A percentile compares a stretch with the other conserved stretches of the same genome.
Evolutionary conservation across 352 stramenopile species (phyloP).

Genomic region (Pythium aphanidermatum): DNA sequence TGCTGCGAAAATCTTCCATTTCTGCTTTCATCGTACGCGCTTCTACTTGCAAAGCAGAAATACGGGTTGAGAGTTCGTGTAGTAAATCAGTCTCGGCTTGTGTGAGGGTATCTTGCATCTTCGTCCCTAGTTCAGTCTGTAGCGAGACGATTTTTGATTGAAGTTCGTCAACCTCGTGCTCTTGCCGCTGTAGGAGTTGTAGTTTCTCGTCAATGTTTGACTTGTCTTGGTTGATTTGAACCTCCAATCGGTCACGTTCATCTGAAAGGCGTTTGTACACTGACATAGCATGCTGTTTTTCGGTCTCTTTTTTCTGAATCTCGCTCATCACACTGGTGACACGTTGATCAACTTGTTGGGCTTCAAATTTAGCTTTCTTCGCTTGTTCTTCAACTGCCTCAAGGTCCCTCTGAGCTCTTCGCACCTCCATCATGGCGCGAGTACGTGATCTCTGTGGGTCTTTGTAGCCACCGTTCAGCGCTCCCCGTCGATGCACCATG

Average conservation of each 20-base stretch:
- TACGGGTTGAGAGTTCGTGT: slow-evolving; percentile 55
- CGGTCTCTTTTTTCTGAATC: slow-evolving; percentile 77
- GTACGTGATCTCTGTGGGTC: slow-evolving; percentile 80
- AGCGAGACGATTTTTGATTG: slow-evolving; percentile 43
- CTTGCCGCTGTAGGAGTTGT: slow-evolving; percentile 45
- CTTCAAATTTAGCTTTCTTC: slow-evolving; percentile 78
- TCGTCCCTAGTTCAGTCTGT: slow-evolving; percentile 51
- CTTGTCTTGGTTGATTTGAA: slow-evolving; percentile 65
- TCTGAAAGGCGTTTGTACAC: slow-evolving; percentile 71
- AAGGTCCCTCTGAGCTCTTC: slow-evolving; percentile 65
- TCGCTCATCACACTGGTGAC: slow-evolving; percentile 77
- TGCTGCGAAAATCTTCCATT: slow-evolving; percentile 86
- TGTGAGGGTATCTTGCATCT: slow-evolving; percentile 71
- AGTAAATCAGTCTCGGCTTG: slow-evolving; percentile 40
- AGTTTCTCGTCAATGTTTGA: slow-evolving; percentile 47
- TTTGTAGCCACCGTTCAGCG: slow-evolving; percentile 96
- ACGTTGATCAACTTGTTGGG: slow-evolving; percentile 88
- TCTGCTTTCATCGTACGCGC: slow-evolving; percentile 75
- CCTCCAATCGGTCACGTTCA: slow-evolving; percentile 73
- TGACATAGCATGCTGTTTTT: slow-evolving; percentile 71
- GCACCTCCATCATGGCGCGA: slow-evolving; percentile 82
- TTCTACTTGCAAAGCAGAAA: slow-evolving; percentile 79
- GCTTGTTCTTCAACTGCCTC: slow-evolving; percentile 67
- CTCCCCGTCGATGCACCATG: slow-evolving; percentile 94
- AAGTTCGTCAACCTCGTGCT: slow-evolving; percentile 61